A percentile compares a stretch with the other conserved stretches of the same genome.
Evolutionary conservation across 257 asterid species (phyloP).

Genomic region (Marsdenia floribunda): DNA sequence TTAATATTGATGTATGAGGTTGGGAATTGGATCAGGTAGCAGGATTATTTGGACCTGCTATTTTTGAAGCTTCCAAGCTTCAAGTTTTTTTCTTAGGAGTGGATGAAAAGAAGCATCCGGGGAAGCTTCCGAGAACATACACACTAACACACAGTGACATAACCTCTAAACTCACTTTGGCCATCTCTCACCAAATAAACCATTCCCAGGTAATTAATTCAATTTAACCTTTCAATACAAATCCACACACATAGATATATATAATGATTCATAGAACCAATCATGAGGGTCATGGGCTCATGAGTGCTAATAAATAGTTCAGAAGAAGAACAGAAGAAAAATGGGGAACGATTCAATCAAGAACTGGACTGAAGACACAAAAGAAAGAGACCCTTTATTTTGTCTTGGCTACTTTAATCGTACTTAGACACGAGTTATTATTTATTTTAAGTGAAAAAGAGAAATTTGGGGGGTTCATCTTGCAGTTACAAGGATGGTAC

Average conservation of each 20-base stretch:
- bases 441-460: neutral
- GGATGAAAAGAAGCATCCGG: conserved; percentile 64
- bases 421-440: neutral
- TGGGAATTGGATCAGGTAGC: conserved; percentile 48
- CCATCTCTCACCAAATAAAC: conserved; percentile 60
- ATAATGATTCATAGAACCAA: no score
- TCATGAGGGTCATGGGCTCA: no score
- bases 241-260: no score
- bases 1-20: neutral
- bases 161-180: conserved; percentile 61
- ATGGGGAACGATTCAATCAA: neutral
- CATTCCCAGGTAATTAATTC: conserved; percentile 47
- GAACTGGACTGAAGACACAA: neutral
- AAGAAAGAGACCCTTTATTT: neutral
- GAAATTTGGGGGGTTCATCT: neutral
- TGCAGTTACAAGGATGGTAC: conserved; percentile 97
- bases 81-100: conserved; percentile 60
- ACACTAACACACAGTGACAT: conserved; percentile 78
- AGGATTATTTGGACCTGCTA: conserved; percentile 82
- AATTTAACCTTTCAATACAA: neutral
- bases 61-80: conserved; percentile 69
- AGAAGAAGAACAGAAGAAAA: conserved; percentile 2
- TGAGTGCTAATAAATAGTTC: no score
- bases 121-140: conserved; percentile 61
- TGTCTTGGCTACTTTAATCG: neutral